phyloP scores from a whole-genome alignment of 1,139 yeast species.

The Pichia sp. region DNA sequence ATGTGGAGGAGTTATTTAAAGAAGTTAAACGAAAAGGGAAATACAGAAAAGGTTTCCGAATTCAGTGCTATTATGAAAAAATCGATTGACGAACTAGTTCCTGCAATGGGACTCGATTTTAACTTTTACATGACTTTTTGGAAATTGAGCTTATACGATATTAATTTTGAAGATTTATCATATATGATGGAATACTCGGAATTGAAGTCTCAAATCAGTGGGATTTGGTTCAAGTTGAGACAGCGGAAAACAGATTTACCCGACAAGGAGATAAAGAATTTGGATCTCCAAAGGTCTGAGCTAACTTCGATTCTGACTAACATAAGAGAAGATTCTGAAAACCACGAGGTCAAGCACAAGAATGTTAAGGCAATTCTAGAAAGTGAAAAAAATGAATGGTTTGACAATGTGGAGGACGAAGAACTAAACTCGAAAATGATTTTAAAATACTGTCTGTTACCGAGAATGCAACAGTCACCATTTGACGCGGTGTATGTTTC shows the following conservation, averaged over 20 bases:
- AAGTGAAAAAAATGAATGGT: conserved; percentile 28
- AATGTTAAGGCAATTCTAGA: conserved; percentile 24
- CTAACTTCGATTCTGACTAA: conserved; percentile 22
- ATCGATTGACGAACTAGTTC: neutral
- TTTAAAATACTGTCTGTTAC: conserved; percentile 61
- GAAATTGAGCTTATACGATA: conserved; percentile 69
- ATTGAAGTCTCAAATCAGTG: conserved; percentile 29
- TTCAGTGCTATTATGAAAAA: neutral
- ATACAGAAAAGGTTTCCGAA: too few species aligned
- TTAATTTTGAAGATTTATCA: conserved; percentile 43
- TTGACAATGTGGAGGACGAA: conserved; percentile 18
- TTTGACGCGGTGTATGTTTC: conserved; percentile 75
- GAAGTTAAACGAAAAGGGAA: conserved; percentile 4
- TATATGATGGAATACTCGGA: conserved; percentile 44
- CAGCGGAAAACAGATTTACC: conserved; percentile 26
- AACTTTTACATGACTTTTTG: conserved; percentile 59
- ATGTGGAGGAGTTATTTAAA: conserved; percentile 56
- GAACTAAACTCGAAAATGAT: conserved; percentile 19
- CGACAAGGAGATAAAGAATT: conserved; percentile 14
- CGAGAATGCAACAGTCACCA: conserved; percentile 73
- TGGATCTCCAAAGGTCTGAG: conserved; percentile 13
- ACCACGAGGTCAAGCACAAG: conserved; percentile 31
- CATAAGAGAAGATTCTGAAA: conserved; percentile 20
- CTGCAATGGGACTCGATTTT: conserved; percentile 25
- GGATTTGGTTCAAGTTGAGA: conserved; percentile 29